phyloP scores from a whole-genome alignment of 805 yeast genomes.

The Kodamaea jinghongensis region DNA sequence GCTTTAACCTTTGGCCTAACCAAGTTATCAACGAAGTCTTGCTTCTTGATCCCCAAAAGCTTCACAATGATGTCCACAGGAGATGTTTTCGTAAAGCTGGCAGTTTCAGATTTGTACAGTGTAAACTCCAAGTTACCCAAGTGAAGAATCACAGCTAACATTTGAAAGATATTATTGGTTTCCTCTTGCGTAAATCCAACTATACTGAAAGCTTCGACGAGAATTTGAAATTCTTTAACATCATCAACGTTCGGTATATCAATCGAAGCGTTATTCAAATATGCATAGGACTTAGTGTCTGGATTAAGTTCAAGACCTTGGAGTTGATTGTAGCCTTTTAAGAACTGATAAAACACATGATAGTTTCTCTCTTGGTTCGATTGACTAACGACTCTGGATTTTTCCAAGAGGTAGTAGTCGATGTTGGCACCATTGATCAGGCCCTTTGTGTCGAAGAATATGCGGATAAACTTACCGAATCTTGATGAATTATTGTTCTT shows the following conservation, averaged over 20 bases:
- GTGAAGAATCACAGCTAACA: constrained; percentile 74
- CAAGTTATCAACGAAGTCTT: constrained; percentile 54
- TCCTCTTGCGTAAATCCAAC: constrained; percentile 67
- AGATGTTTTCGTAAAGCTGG: constrained; percentile 53
- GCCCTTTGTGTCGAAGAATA: constrained; percentile 64
- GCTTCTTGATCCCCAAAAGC: constrained; percentile 60
- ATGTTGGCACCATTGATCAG: constrained; percentile 84
- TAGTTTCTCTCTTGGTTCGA: constrained; percentile 79
- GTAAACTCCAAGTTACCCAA: constrained; percentile 81
- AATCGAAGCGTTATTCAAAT: constrained; percentile 53
- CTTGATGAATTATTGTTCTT: constrained; percentile 93
- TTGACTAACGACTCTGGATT: constrained; percentile 85
- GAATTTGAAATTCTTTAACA: constrained; percentile 57
- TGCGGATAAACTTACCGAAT: constrained; percentile 92
- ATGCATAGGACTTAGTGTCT: constrained; percentile 45
- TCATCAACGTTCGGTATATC: constrained; percentile 78
- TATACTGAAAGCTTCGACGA: constrained; percentile 64
- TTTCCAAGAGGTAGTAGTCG: constrained; percentile 91
- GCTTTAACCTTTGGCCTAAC: constrained; percentile 85
- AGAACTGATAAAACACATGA: constrained; percentile 86
- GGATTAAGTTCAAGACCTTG: constrained; percentile 43
- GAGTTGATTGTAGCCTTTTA: constrained; percentile 62
- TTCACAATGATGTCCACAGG: constrained; percentile 52
- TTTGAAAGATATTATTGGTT: constrained; percentile 54
- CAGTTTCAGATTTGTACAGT: constrained; percentile 72